Percentiles rank a stretch among this genome's conserved stretches.
phyloP scores from a whole-genome alignment of 1,284 basidiomycete species.

The Moesziomyces sp. region DNA sequence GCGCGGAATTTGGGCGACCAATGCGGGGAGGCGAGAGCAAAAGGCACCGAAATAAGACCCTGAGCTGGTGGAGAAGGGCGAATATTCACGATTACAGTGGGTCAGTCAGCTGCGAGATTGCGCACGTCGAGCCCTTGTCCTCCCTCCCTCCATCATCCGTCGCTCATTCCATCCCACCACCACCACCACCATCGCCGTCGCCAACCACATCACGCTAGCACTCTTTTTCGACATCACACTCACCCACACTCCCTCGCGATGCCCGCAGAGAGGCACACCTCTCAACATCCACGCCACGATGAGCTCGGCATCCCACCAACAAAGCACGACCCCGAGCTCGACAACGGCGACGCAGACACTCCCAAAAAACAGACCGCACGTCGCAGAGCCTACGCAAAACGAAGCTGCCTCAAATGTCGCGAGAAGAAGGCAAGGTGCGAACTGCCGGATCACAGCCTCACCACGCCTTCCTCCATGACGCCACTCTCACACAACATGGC shows the following conservation, averaged over 20 bases:
- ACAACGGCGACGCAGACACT: conserved; percentile 4
- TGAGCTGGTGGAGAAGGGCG: too few relatives aligned
- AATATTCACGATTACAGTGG: too few relatives aligned
- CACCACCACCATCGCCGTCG: too few relatives aligned
- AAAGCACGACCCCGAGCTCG: neutral
- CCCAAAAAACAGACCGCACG: conserved; percentile 31
- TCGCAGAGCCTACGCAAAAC: conserved; percentile 50
- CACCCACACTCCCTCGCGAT: conserved; percentile 1
- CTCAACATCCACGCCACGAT: conserved; percentile 9
- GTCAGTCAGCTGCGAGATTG: too few relatives aligned
- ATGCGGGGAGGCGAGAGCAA: too few relatives aligned
- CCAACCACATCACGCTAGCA: too few relatives aligned
- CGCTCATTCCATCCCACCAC: too few relatives aligned
- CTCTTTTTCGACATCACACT: too few relatives aligned
- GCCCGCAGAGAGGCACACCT: conserved; percentile 16
- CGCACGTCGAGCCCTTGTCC: too few relatives aligned
- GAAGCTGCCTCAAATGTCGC: conserved; percentile 53
- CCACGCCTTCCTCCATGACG: conserved; percentile 42
- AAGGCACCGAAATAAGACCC: too few relatives aligned
- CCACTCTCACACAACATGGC: conserved; percentile 29
- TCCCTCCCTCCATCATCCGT: too few relatives aligned
- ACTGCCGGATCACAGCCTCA: conserved; percentile 41
- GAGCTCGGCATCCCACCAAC: conserved; percentile 3
- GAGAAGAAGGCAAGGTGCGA: conserved; percentile 56
- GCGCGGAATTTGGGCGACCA: too few relatives aligned